Percentiles rank a stretch among this genome's conserved stretches.
Evolutionary conservation across 305 asterid genomes (phyloP).

Genomic region (Striga hermonthica): DNA sequence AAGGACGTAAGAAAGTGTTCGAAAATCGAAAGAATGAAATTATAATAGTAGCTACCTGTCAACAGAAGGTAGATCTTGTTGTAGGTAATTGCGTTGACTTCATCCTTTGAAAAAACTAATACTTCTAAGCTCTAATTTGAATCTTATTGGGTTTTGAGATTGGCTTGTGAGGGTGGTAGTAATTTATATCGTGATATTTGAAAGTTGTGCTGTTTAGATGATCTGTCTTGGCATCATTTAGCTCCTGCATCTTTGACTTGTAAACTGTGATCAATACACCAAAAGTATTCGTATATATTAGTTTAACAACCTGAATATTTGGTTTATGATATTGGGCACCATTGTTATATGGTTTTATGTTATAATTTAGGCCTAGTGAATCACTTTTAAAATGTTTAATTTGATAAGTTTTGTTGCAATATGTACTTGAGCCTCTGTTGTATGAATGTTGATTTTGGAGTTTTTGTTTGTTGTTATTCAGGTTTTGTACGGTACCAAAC

Average conservation of each 20-base stretch:
- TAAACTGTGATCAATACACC: too few species aligned
- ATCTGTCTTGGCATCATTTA: not conserved
- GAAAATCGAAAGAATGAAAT: not conserved
- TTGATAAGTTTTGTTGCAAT: not conserved
- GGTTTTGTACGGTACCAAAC: conserved; percentile 26
- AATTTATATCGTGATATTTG: not conserved
- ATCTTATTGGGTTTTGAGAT: too few species aligned
- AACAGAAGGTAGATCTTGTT: too few species aligned
- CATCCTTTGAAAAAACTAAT: too few species aligned
- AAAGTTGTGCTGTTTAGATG: not conserved
- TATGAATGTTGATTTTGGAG: conserved; percentile 10
- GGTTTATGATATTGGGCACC: too few species aligned
- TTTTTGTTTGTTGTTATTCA: conserved; percentile 18
- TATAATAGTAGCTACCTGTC: not conserved
- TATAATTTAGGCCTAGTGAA: too few species aligned
- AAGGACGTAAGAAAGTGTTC: not conserved
- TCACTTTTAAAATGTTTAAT: not conserved
- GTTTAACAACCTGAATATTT: too few species aligned
- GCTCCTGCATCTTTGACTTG: too few species aligned
- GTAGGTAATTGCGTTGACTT: too few species aligned
- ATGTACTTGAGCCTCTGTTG: not conserved
- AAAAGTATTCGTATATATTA: too few species aligned
- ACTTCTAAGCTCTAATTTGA: too few species aligned
- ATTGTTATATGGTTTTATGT: too few species aligned
- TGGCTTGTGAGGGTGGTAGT: not conserved